Evolutionary conservation across 2,329 filamentous ascomycete species (phyloP), one percentile per base, ranked within the genome.

Genomic region (Neofusicoccum cordaticola): DNA sequence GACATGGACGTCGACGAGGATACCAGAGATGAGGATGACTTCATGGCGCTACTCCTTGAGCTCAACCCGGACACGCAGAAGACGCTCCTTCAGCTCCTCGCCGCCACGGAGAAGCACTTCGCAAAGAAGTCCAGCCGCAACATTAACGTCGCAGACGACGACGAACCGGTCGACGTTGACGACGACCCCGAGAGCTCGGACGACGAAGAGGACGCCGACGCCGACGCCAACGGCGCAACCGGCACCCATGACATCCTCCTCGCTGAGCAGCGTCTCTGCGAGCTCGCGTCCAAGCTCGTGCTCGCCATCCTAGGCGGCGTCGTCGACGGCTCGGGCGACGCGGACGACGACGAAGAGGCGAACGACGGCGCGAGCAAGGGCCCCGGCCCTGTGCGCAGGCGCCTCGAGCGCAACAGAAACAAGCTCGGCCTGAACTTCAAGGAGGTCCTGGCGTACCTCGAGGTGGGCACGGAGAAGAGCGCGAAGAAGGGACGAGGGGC

Each of bases 341-440:
- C 15, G 11, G 62, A 53, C 13, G 57, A 31, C 8, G 64, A 57
- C 5, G 65, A 65, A 11, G 41, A 66, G 7, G 64, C 65, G n/a
- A 63, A 56, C 22, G 65, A 57, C 19, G 66, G 67, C 8, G 72
- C 70, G 17, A 69, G 72, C 17, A 73, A 70, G 67, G 73, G 70
- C 62, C 74, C n/a, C 6, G 79, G 84, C 11, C 80, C 85, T 35
- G 83, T 96, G 41, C 85, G 86, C 67, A 86, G 87, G 70, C 85
- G 93, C 19, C 81, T 99, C 22, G 83, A 90, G 71, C 85, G 91
- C 68, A 97, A 99, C 78, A 90, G 90, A 73, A 82, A 81, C n/a
- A 88, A 87, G 72, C 84, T 99, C 2, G 95, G 95, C 2, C 82
- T 86, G 51, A 97, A 95, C 74, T 96, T 91, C 82, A 91, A 90